A percentile compares a stretch with the other conserved stretches of the same genome.
These are phyloP conservation scores for Aspergillus calidoustus DNA, from an alignment of 2,329 filamentous ascomycete species.

Conservation along the genomic window DNA sequence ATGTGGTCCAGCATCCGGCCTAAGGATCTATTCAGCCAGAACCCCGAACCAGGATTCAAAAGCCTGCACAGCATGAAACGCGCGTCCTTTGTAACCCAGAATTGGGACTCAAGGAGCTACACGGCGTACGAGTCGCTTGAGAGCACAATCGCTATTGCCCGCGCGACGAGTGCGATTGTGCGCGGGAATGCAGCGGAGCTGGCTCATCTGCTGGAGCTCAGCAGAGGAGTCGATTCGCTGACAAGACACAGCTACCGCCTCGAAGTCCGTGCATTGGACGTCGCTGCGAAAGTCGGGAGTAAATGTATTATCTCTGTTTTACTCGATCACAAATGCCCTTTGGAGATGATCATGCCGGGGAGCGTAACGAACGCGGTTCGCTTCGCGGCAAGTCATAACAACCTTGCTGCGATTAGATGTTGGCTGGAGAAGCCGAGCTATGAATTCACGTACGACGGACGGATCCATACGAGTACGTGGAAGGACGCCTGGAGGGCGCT, in stretches of 20 bases:
- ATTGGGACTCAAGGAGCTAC: neutral
- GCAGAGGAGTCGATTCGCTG: neutral
- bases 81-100: neutral
- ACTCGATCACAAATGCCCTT: neutral
- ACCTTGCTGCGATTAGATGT: neutral
- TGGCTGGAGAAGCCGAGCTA: neutral
- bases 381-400: neutral
- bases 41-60: neutral
- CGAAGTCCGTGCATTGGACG: neutral
- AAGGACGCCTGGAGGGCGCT: neutral
- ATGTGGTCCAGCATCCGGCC: neutral
- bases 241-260: neutral
- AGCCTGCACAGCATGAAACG: neutral
- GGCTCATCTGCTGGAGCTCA: neutral
- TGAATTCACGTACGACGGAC: neutral
- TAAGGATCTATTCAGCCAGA: neutral
- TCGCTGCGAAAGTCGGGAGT: neutral
- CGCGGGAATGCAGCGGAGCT: neutral
- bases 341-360: neutral
- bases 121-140: neutral
- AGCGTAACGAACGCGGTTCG: neutral
- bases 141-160: neutral
- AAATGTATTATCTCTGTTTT: neutral
- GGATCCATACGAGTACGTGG: neutral
- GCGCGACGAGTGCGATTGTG: neutral